Percentiles rank a stretch among this genome's conserved stretches.
These are phyloP conservation scores for Aspergillus puulaauensis DNA, from an alignment of 2,329 filamentous ascomycete species.

Conservation along the genomic window DNA sequence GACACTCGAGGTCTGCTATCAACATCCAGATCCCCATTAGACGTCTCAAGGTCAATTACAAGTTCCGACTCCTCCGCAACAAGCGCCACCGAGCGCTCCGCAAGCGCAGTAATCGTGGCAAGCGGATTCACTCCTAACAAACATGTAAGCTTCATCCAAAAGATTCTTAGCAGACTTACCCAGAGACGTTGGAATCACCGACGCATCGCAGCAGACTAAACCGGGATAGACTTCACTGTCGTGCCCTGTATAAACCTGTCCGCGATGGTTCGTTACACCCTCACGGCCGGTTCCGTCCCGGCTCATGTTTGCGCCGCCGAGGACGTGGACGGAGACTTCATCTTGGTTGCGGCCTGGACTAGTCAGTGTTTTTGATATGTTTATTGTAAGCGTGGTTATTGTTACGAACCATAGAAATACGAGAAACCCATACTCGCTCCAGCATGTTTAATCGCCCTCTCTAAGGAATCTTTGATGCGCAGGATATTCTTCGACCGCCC, in stretches of 20 bases:
- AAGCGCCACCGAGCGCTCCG: constrained; percentile 61
- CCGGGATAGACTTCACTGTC: constrained; percentile 55
- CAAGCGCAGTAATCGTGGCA: constrained; percentile 68
- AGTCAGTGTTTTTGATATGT: not conserved
- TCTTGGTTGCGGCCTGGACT: constrained; percentile 9
- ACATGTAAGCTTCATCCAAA: not conserved
- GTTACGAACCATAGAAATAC: not conserved
- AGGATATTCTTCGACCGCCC: constrained; percentile 17
- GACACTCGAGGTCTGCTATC: not conserved
- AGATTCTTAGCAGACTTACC: constrained; percentile 26
- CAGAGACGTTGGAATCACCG: constrained; percentile 62
- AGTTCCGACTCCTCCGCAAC: constrained; percentile 47
- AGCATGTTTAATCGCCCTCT: not conserved
- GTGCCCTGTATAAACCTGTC: constrained; percentile 58
- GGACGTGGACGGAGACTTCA: constrained; percentile 60
- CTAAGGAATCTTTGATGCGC: constrained; percentile 15
- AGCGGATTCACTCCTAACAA: constrained; percentile 60
- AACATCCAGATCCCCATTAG: constrained; percentile 5
- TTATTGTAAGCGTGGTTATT: not conserved
- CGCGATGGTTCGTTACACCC: constrained; percentile 62
- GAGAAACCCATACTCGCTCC: constrained; percentile 43
- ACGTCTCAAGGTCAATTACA: constrained; percentile 39
- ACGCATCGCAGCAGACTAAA: constrained; percentile 62
- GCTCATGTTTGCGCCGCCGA: constrained; percentile 65
- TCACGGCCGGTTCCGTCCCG: constrained; percentile 55